phyloP scores from a whole-genome alignment of 2,329 filamentous ascomycete species.

The Alternaria viburni region DNA sequence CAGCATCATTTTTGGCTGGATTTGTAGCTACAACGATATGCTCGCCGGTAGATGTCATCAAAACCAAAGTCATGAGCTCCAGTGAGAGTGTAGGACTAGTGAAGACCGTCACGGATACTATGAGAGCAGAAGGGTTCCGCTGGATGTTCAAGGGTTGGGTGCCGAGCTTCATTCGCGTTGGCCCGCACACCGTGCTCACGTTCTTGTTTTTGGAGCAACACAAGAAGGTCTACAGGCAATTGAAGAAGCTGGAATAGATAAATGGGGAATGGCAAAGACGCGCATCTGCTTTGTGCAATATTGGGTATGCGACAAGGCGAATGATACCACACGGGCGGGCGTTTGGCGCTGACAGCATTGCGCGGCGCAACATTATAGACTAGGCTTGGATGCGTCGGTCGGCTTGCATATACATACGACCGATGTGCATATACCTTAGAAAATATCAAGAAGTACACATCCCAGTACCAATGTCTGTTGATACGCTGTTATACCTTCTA shows the following conservation, averaged over 20 bases:
- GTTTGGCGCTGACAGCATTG: constrained; percentile 2
- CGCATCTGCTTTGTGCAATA: background rate
- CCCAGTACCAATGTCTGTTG: background rate
- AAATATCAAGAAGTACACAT: background rate
- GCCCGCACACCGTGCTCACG: constrained; percentile 82
- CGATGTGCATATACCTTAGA: background rate
- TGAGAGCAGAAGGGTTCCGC: constrained; percentile 70
- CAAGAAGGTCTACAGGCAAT: constrained; percentile 71
- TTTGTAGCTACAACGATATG: constrained; percentile 85
- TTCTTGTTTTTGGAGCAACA: constrained; percentile 88
- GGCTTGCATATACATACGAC: background rate
- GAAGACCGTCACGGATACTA: constrained; percentile 69
- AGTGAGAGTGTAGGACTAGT: constrained; percentile 61
- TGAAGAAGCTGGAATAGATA: constrained; percentile 21
- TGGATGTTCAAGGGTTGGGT: constrained; percentile 95
- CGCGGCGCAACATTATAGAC: background rate
- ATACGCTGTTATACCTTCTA: background rate
- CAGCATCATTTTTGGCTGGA: constrained; percentile 77
- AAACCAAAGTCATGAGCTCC: constrained; percentile 84
- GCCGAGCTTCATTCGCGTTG: constrained; percentile 72
- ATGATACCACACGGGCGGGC: constrained; percentile 17
- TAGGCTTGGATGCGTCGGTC: background rate
- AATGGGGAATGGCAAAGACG: background rate
- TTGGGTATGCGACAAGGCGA: background rate
- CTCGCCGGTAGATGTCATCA: constrained; percentile 86